Evolutionary conservation across 2,329 filamentous ascomycete genomes (phyloP), one percentile per base, ranked within the genome.

Genomic region (Verticillium albo-atrum): DNA sequence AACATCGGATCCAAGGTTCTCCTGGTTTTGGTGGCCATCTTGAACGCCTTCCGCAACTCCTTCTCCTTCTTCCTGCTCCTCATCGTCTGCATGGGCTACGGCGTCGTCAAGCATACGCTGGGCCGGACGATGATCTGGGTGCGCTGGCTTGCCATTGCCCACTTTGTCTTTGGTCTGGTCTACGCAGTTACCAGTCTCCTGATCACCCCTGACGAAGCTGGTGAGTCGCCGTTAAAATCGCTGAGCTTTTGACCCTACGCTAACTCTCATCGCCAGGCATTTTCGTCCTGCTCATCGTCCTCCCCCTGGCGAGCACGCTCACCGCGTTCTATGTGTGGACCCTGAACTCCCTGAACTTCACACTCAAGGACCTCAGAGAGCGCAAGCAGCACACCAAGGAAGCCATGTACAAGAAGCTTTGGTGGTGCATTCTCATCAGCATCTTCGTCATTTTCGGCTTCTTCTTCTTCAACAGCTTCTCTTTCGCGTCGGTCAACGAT

Each of bases 281-380:
- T 1, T 86, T 97, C 55, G 90, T 99, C 4, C 86, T 99, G 5
- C 86, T 99, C 55, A 92, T 99, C 66, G 92, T 99, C 28, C 83
- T 99, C 17, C 95, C 95, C 1, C 83, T 99, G 25, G 93, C 94
- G 3, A 93, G 86, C 54, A 97, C 95, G 0, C 78, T 99, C 63
- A 99, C 95, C 20, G 93, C 91, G 12, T 99, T 99, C 75, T 99
- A 99, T 74, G 91, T 99, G 62, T 99, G 95, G 95, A 99, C 95
- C 0, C 82, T 99, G 64, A 98, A 97, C 78, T 96, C 93, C 25
- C 83, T 99, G 60, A 97, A 94, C 74, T 82, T 89, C 60, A 99
- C 95, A 0, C 94, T 98, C 79, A 98, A 97, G 76, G 94, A 98
- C 69, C 83, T 99, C n/a, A 84, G 90, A 58, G 91, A 97, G 69